Base-by-base conservation (phyloP, 768 basidiomycete genomes). In the Russula olivacea region DNA sequence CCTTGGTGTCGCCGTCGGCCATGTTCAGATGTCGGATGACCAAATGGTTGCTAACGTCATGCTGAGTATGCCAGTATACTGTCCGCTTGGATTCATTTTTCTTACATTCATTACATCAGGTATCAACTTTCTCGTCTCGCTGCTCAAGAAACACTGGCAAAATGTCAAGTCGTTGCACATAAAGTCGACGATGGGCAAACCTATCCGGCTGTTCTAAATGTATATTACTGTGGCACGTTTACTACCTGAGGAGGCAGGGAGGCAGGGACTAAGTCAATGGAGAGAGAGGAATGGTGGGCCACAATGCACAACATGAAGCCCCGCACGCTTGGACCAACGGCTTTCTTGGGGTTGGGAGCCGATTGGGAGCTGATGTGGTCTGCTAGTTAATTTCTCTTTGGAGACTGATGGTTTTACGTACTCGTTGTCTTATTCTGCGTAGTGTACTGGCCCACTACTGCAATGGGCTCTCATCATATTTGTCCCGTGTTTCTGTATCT, bases 121-220 rank as follows among this genome's bases (percentile, higher is more conserved):
- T 77, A 96, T 98, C 84, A 99, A 99, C 87, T 99, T 99, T 86
- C 84, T 99, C 71, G 93, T 99, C 73, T 98, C 97, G 21, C 80
- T 99, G 65, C 86, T 99, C 75, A 98, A 98, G 86, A 99, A 99
- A 85, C 91, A 96, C 81, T 93, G 94, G 94, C 97, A 98, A 78
- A 99, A 98, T 79, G 89, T 98, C 81, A 94, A 93, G 81, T 96
- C 93, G 58, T 82, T 98, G 68, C 93, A 98, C 83, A 87, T 99
- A 82, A 99, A 99, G 84, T 86, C 87, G 72, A 94, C 96, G 73
- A 99, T 98, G 97, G 96, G 96, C 83, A 97, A 96, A 80, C 93
- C 95, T 65, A 79, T 95, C 71, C 93, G 96, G 63, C 81, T 98
- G 68, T 98, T 88, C 88, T 98, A 81, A 81, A 68, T 58, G 68